These are phyloP conservation scores for Phytophthora sojae DNA, from an alignment of 352 stramenopile species.

Conservation along the genomic window DNA sequence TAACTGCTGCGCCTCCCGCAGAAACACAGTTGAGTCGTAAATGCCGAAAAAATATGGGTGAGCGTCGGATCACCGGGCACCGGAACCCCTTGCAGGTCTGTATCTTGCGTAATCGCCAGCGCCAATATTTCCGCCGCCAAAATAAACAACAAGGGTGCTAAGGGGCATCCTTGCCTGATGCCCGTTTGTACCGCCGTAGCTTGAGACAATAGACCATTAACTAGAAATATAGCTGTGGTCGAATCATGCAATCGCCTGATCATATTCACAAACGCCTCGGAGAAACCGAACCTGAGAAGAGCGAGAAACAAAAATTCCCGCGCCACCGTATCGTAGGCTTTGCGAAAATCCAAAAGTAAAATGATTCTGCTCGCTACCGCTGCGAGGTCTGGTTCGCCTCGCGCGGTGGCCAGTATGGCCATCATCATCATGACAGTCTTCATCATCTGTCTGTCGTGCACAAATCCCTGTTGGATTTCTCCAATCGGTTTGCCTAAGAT, in stretches of 20 bases:
- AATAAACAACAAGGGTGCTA: background rate
- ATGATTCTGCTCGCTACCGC: background rate
- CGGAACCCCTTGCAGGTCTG: background rate
- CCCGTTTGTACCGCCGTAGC: background rate
- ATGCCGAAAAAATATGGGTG: background rate
- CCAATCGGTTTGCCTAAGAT: background rate
- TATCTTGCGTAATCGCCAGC: background rate
- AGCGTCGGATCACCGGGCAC: background rate
- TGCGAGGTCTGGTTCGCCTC: background rate
- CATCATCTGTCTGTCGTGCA: background rate
- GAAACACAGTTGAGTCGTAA: background rate
- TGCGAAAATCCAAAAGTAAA: background rate
- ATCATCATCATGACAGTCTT: conserved; percentile 5
- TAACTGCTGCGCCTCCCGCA: background rate
- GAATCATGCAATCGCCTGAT: background rate
- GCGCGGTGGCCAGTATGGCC: background rate
- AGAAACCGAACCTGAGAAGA: background rate
- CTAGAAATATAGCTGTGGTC: background rate
- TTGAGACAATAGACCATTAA: background rate
- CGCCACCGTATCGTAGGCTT: background rate
- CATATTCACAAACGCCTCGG: background rate
- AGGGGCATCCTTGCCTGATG: background rate
- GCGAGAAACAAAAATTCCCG: background rate
- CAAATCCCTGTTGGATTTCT: background rate
- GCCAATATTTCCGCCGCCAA: background rate